Conservation (phyloP, 2,329 filamentous ascomycete genomes). For the Aspergillus chevalieri region DNA sequence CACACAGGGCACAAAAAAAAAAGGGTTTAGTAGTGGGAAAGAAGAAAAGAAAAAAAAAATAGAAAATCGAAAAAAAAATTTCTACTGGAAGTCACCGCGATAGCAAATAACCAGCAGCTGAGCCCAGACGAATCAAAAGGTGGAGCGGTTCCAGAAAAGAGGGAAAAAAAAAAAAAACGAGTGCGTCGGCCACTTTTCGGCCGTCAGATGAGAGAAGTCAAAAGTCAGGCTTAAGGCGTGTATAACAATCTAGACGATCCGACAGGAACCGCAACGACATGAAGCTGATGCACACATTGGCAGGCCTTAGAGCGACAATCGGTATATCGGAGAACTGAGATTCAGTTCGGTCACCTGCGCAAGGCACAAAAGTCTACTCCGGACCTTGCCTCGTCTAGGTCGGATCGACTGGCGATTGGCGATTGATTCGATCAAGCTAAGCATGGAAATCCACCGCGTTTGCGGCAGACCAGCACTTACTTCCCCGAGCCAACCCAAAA, state of each 20-base stretch:
- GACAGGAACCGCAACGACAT: slow-evolving; percentile 22
- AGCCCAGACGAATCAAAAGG: slow-evolving; percentile 13
- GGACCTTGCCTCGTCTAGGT: slow-evolving; percentile 6
- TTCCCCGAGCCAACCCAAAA: slow-evolving; percentile 19
- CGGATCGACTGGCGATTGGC: slow-evolving; percentile 12
- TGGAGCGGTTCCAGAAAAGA: slow-evolving; percentile 18
- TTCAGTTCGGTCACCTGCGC: slow-evolving; percentile 20
- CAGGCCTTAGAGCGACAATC: slow-evolving; percentile 7
- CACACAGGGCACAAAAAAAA: slow-evolving; percentile 10
- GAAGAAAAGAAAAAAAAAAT: slow-evolving; percentile 6
- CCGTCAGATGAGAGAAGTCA: slow-evolving; percentile 13
- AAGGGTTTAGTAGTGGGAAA: slow-evolving; percentile 5
- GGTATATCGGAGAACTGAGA: neutral
- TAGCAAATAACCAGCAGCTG: slow-evolving; percentile 7
- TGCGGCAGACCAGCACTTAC: slow-evolving; percentile 17
- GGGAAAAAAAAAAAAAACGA: slow-evolving; percentile 3
- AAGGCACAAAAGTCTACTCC: slow-evolving; percentile 17
- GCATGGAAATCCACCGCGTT: slow-evolving; percentile 20
- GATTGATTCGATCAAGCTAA: slow-evolving; percentile 14
- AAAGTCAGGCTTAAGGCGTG: slow-evolving; percentile 15
- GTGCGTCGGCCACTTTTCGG: slow-evolving; percentile 15
- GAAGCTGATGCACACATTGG: slow-evolving; percentile 29
- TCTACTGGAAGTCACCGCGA: slow-evolving; percentile 7
- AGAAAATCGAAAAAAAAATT: slow-evolving; percentile 6
- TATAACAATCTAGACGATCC: slow-evolving; percentile 25